These are phyloP conservation scores for Achaetomium macrosporum DNA, from an alignment of 2,329 filamentous ascomycete species.

Conservation along the genomic window DNA sequence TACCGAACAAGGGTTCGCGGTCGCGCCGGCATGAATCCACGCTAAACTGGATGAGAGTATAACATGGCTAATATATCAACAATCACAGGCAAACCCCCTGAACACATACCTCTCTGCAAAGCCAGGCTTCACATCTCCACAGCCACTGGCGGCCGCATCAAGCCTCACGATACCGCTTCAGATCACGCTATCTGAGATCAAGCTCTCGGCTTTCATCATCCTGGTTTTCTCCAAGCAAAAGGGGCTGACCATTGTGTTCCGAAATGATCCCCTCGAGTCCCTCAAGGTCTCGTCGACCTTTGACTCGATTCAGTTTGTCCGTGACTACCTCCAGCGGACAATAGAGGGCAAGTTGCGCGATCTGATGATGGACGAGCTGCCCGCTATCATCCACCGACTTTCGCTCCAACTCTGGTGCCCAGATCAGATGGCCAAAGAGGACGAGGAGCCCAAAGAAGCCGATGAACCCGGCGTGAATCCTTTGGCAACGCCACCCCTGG, in stretches of 20 bases:
- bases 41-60: slow-evolving; percentile 28
- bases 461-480: slow-evolving; percentile 67
- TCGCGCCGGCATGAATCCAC: slow-evolving; percentile 21
- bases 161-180: slow-evolving; percentile 95
- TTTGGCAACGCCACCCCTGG: slow-evolving; percentile 72
- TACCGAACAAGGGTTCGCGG: slow-evolving; percentile 32
- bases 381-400: slow-evolving; percentile 89
- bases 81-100: slow-evolving; percentile 74
- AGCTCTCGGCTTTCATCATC: slow-evolving; percentile 94
- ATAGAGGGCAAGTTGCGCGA: slow-evolving; percentile 91
- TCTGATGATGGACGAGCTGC: slow-evolving; percentile 95
- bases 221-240: slow-evolving; percentile 97
- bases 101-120: slow-evolving; percentile 94
- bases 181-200: slow-evolving; percentile 92
- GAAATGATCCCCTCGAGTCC: slow-evolving; percentile 95
- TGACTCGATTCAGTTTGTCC: slow-evolving; percentile 96
- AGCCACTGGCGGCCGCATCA: slow-evolving; percentile 83
- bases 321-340: slow-evolving; percentile 91
- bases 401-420: slow-evolving; percentile 86
- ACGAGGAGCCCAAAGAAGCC: slow-evolving; percentile 45
- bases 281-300: slow-evolving; percentile 98
- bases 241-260: slow-evolving; percentile 90
- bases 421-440: slow-evolving; percentile 68
- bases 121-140: slow-evolving; percentile 85
- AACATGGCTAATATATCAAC: slow-evolving; percentile 44